Percentiles rank a stretch among this genome's conserved stretches.
These are phyloP conservation scores for Herpetomonas samuelpessoai DNA, from an alignment of 208 protist species.

Conservation along the genomic window DNA sequence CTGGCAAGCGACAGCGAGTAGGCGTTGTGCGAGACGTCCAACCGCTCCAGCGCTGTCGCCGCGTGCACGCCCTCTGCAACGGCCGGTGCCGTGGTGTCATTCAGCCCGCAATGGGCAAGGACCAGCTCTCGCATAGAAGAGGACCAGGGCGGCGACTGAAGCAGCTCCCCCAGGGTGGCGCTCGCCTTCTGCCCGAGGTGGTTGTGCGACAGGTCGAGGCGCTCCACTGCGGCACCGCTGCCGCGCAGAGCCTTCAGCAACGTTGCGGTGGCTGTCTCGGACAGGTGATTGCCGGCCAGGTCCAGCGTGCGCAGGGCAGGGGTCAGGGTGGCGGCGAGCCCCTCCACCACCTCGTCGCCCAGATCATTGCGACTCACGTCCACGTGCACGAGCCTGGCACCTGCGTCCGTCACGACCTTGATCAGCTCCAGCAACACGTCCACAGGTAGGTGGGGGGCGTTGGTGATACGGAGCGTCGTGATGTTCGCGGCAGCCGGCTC, in stretches of 20 bases:
- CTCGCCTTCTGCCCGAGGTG: conserved; percentile 5
- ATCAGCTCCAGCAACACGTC: conserved; percentile 18
- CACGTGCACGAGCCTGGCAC: conserved; percentile 20
- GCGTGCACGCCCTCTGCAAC: conserved; percentile 26
- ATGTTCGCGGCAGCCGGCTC: conserved; percentile 10
- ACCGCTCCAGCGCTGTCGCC: conserved; percentile 15
- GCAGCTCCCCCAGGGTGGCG: conserved; percentile 6
- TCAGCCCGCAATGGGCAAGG: conserved; percentile 26
- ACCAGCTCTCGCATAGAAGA: conserved; percentile 15
- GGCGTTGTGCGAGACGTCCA: conserved; percentile 47
- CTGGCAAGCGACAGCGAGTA: conserved; percentile 33
- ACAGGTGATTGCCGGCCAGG: conserved; percentile 49
- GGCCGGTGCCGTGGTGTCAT: conserved; percentile 29
- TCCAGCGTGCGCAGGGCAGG: conserved; percentile 35
- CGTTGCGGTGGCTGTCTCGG: conserved; percentile 24
- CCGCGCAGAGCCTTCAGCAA: conserved; percentile 16
- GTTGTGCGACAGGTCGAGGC: conserved; percentile 10
- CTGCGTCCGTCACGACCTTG: too few relatives aligned
- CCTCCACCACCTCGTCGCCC: conserved; percentile 5
- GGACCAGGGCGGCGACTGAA: background rate
- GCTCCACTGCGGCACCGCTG: conserved; percentile 13
- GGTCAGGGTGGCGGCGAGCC: conserved; percentile 8
- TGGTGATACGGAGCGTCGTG: conserved; percentile 12
- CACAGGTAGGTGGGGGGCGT: conserved; percentile 16
- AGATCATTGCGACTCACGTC: conserved; percentile 17